These are phyloP conservation scores for Diaporthe citri DNA, from an alignment of 2,329 filamentous ascomycete genomes.

Conservation along the genomic window DNA sequence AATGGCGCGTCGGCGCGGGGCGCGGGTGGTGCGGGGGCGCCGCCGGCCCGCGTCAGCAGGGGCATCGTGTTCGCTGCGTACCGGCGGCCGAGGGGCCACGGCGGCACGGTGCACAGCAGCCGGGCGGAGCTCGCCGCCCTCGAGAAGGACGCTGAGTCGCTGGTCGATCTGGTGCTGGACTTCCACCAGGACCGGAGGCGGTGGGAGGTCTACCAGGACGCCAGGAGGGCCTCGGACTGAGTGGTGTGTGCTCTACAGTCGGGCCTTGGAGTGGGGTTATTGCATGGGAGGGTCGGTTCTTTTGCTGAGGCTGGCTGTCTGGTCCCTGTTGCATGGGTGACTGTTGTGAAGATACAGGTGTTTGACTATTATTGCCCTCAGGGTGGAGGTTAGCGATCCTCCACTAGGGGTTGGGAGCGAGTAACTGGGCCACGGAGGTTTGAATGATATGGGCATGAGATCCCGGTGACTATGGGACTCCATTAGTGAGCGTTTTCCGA, in stretches of 20 bases:
- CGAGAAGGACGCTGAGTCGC: slow-evolving; percentile 62
- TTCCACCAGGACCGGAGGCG: slow-evolving; percentile 52
- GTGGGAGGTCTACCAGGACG: slow-evolving; percentile 37
- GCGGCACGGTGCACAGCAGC: slow-evolving; percentile 51
- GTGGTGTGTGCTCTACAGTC: background rate
- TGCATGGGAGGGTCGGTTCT: too few relatives aligned
- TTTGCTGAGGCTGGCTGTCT: too few relatives aligned
- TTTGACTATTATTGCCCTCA: background rate
- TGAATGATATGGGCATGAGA: background rate
- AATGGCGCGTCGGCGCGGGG: background rate
- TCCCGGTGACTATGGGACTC: background rate
- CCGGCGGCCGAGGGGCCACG: slow-evolving; percentile 58
- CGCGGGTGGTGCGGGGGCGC: background rate
- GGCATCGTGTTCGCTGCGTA: slow-evolving; percentile 71
- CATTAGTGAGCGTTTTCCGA: slow-evolving; percentile 25
- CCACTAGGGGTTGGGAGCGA: too few relatives aligned
- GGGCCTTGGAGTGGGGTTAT: too few relatives aligned
- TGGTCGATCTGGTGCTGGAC: slow-evolving; percentile 66
- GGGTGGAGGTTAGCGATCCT: too few relatives aligned
- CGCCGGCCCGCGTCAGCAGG: slow-evolving; percentile 52
- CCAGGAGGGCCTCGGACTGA: slow-evolving; percentile 17
- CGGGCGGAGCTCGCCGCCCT: slow-evolving; percentile 60
- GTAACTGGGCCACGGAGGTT: background rate
- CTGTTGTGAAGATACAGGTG: background rate
- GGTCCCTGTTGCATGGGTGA: background rate